A percentile compares a stretch with the other conserved stretches of the same genome.
Conservation (phyloP, 176 grass and related monocot genomes). For the Oryza meridionalis region DNA sequence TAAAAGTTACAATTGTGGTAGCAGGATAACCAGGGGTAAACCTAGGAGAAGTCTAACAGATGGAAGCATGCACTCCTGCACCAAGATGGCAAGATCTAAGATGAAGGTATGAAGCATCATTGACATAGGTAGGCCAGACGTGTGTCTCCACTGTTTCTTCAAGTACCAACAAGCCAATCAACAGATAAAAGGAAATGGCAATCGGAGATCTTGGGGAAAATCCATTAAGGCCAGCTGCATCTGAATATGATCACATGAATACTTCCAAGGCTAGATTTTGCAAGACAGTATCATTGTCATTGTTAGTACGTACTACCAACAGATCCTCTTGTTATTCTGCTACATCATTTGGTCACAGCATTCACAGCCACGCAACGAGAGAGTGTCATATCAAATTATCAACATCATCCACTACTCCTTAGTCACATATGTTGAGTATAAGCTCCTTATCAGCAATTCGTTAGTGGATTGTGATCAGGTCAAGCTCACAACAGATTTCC, state of each 20-base stretch:
- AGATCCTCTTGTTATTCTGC: constrained; percentile 1
- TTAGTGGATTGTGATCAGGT: neutral
- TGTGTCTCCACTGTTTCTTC: neutral
- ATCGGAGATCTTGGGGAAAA: neutral
- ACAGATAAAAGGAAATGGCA: neutral
- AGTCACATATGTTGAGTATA: neutral
- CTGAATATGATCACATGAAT: neutral
- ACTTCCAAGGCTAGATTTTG: neutral
- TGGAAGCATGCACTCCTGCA: neutral
- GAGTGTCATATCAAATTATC: neutral
- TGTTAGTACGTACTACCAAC: neutral
- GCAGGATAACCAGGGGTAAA: neutral
- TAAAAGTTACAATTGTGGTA: neutral
- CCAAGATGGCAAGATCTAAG: neutral
- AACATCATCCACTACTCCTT: neutral
- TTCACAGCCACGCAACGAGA: neutral
- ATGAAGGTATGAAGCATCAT: constrained; percentile 9
- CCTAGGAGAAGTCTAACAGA: neutral
- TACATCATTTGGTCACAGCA: neutral
- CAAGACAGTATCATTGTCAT: constrained; percentile 6
- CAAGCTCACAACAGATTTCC: neutral
- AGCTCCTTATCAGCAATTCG: neutral
- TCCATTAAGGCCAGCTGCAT: neutral
- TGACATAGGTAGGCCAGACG: constrained; percentile 4
- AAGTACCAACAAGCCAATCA: neutral